phyloP scores from a whole-genome alignment of 305 asterid species.

The Fraxinus sp. region DNA sequence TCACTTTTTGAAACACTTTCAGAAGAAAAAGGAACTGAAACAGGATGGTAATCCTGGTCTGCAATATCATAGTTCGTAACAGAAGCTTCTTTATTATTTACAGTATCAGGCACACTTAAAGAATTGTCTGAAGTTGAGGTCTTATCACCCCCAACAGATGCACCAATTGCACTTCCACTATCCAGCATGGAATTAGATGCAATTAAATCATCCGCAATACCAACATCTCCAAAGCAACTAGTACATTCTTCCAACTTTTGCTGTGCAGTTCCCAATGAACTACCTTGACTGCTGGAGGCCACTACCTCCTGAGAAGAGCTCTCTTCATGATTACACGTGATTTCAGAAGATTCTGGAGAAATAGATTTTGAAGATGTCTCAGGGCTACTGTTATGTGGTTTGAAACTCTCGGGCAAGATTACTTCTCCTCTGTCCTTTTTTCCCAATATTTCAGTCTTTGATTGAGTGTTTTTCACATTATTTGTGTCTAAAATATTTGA shows the following conservation, averaged over 20 bases:
- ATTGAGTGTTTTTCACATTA: slow-evolving; percentile 20
- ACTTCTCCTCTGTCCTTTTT: slow-evolving; percentile 31
- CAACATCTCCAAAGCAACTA: slow-evolving; percentile 27
- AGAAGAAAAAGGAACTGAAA: slow-evolving; percentile 25
- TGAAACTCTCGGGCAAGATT: slow-evolving; percentile 25
- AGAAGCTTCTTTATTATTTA: slow-evolving; percentile 26
- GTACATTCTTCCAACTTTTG: slow-evolving; percentile 36
- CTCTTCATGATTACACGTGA: slow-evolving; percentile 28
- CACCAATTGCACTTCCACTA: slow-evolving; percentile 20
- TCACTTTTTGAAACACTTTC: slow-evolving; percentile 37
- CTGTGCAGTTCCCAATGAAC: slow-evolving; percentile 23
- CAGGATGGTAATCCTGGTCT: slow-evolving; percentile 26
- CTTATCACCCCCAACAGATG: slow-evolving; percentile 30
- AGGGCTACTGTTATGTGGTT: slow-evolving; percentile 6
- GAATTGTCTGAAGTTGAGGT: slow-evolving; percentile 22
- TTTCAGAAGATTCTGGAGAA: slow-evolving; percentile 28
- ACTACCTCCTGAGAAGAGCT: slow-evolving; percentile 28
- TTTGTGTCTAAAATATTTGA: slow-evolving; percentile 22
- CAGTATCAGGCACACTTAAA: slow-evolving; percentile 17
- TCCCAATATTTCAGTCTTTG: slow-evolving; percentile 28
- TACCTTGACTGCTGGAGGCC: slow-evolving; percentile 21
- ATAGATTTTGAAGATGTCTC: slow-evolving; percentile 29
- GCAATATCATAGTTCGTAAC: slow-evolving; percentile 21
- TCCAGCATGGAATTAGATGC: slow-evolving; percentile 26
- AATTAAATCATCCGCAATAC: slow-evolving; percentile 20